These are phyloP conservation scores for Xylaria sp. DNA, from an alignment of 2,329 filamentous ascomycete genomes.

Conservation along the genomic window DNA sequence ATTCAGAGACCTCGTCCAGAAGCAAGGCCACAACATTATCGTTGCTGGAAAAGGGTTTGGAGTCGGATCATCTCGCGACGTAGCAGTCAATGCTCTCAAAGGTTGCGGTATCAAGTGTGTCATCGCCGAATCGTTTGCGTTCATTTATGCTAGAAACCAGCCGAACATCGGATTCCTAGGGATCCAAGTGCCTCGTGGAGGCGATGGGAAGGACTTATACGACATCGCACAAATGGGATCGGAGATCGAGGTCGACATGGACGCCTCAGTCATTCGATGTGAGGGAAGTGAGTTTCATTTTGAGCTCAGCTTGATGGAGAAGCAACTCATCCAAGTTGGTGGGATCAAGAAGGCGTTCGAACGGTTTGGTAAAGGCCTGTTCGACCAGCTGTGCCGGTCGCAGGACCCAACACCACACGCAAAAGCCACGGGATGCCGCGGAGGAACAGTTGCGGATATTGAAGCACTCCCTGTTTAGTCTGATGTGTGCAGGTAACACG, in stretches of 20 bases:
- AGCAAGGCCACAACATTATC: constrained; percentile 54
- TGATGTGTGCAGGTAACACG: too few relatives aligned
- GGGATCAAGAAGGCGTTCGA: constrained; percentile 55
- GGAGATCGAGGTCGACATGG: constrained; percentile 53
- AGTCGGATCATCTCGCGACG: constrained; percentile 57
- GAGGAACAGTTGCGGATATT: constrained; percentile 15
- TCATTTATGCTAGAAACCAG: constrained; percentile 60
- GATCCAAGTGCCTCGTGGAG: constrained; percentile 53
- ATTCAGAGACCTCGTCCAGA: constrained; percentile 26
- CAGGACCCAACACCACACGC: neutral
- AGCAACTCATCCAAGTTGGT: constrained; percentile 51
- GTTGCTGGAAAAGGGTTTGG: constrained; percentile 60
- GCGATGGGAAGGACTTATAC: constrained; percentile 50
- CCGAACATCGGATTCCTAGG: constrained; percentile 58
- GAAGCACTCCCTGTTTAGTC: constrained; percentile 17
- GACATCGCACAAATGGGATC: constrained; percentile 50
- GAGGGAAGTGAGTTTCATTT: constrained; percentile 48
- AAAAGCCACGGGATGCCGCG: neutral
- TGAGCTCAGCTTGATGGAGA: constrained; percentile 54
- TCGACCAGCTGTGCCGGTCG: constrained; percentile 14
- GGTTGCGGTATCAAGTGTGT: constrained; percentile 55
- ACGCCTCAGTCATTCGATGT: constrained; percentile 38
- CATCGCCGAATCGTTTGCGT: constrained; percentile 58
- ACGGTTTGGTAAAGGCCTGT: constrained; percentile 41
- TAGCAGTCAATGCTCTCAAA: constrained; percentile 56